Base-by-base conservation (phyloP, 2,329 filamentous ascomycete species). In the Claviceps sp. region DNA sequence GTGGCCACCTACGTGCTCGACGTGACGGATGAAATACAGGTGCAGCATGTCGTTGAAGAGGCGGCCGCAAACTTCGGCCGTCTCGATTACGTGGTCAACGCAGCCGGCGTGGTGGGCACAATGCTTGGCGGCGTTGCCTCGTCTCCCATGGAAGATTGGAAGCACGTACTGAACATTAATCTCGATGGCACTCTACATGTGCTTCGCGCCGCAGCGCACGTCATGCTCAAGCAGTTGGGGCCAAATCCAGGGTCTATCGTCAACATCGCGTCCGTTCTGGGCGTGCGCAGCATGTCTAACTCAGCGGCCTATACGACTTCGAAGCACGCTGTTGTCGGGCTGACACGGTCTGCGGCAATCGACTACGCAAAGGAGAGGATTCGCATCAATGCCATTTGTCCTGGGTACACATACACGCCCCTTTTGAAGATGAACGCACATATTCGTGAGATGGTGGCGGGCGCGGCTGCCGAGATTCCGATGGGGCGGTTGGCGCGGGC, bases 381-480 rank as follows among this genome's bases (percentile, higher is more conserved):
- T 52, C 73, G 77, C 48, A 76, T 82, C 61, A 82, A 82, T 58
- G 77, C 76, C 2, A 73, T 82, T n/a, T 80, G 78, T 52, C 78
- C 78, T 0, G 75, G 71, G 10, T 76, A 72, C 17, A 66, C 75
- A 38, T 60, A 64, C 45, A 75, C 72, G 2, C 70, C 72, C 1
- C 56, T 74, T 3, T 53, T 70, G 0, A 60, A 59, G 55, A 34
- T 54, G 10, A 52, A 52, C 26, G 61, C 19, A 2, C 34, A 30
- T 8, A 1, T 22, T 37, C 16, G 11, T 4, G 17, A 13, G 17
- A 10, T 1, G 2, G 6, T 42, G 16, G 14, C 46, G 16, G 16
- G 41, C 13, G 13, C 17, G 4, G 44, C 24, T 22, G 22, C 16
- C 4, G 38, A 8, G 53, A 74, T 73, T 4, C 73, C 76, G 0